phyloP scores from a whole-genome alignment of 371 early-diverging fungal genomes.

The Encephalitozoon cuniculi region DNA sequence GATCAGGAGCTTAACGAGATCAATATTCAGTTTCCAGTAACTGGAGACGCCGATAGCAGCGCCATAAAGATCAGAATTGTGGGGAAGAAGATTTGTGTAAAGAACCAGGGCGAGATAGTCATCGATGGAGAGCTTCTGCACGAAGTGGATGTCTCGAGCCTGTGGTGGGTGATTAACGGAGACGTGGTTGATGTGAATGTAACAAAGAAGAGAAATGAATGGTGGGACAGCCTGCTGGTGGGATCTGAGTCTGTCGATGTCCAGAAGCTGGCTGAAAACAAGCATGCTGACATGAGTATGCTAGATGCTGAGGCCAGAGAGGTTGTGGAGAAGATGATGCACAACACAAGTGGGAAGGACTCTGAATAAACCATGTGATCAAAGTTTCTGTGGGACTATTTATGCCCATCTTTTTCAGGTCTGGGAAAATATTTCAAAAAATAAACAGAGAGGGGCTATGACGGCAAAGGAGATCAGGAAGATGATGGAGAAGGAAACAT shows the following conservation, averaged over 20 bases:
- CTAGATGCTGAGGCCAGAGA: constrained; percentile 14
- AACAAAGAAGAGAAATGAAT: constrained; percentile 8
- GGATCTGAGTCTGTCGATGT: constrained; percentile 20
- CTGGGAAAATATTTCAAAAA: constrained; percentile 18
- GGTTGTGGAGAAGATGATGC: constrained; percentile 19
- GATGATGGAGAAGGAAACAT: constrained; percentile 19
- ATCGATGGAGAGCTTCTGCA: constrained; percentile 13
- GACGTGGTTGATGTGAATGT: constrained; percentile 13
- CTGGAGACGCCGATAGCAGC: neutral
- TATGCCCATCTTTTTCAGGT: neutral
- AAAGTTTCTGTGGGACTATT: neutral
- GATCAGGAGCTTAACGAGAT: constrained; percentile 22
- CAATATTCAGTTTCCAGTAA: neutral
- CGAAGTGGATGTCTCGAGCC: neutral
- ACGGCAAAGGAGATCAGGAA: constrained; percentile 9
- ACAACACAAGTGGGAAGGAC: neutral
- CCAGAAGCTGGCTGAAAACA: constrained; percentile 2
- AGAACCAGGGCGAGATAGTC: neutral
- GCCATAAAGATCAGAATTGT: neutral
- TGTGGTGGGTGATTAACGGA: constrained; percentile 11
- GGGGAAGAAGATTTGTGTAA: neutral
- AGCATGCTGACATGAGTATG: constrained; percentile 13
- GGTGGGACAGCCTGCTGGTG: constrained; percentile 28
- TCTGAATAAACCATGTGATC: neutral
- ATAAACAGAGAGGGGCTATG: constrained; percentile 16